Evolutionary conservation across 2,329 filamentous ascomycete genomes (phyloP).

Genomic region (Trichoderma guizhouense): DNA sequence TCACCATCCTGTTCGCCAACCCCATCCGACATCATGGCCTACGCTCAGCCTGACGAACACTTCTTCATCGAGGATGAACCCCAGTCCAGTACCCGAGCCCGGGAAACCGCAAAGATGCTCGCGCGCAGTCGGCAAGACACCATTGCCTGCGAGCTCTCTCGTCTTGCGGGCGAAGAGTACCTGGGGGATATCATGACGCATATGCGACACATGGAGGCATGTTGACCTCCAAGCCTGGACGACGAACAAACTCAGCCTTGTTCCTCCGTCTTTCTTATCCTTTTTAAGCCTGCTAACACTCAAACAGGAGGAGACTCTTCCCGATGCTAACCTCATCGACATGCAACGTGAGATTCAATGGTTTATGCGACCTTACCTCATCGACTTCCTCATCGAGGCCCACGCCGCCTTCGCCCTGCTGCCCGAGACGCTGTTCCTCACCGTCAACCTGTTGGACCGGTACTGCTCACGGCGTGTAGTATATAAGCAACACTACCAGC

Average conservation of each 20-base stretch:
- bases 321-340: slow-evolving; percentile 96
- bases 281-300: slow-evolving; percentile 26
- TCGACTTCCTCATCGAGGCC: slow-evolving; percentile 97
- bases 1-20: slow-evolving; percentile 10
- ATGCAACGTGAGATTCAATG: slow-evolving; percentile 99
- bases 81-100: slow-evolving; percentile 58
- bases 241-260: not conserved
- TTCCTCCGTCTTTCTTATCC: not conserved
- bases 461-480: slow-evolving; percentile 98
- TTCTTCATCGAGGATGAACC: slow-evolving; percentile 58
- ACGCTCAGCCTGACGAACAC: slow-evolving; percentile 41
- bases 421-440: slow-evolving; percentile 92
- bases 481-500: slow-evolving; percentile 98
- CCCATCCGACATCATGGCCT: slow-evolving; percentile 44
- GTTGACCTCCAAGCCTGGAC: slow-evolving; percentile 24
- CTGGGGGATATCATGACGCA: slow-evolving; percentile 91
- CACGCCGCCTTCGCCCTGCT: slow-evolving; percentile 92
- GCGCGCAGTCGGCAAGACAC: slow-evolving; percentile 81
- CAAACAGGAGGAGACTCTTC: slow-evolving; percentile 71
- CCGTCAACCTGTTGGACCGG: slow-evolving; percentile 91
- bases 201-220: slow-evolving; percentile 90
- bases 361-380: slow-evolving; percentile 98
- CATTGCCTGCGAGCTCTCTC: slow-evolving; percentile 84
- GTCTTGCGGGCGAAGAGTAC: slow-evolving; percentile 82
- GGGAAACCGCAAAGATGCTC: slow-evolving; percentile 74